Percentiles rank a stretch among this genome's conserved stretches.
phyloP scores from a whole-genome alignment of 305 asterid species.

The Striga hermonthica region DNA sequence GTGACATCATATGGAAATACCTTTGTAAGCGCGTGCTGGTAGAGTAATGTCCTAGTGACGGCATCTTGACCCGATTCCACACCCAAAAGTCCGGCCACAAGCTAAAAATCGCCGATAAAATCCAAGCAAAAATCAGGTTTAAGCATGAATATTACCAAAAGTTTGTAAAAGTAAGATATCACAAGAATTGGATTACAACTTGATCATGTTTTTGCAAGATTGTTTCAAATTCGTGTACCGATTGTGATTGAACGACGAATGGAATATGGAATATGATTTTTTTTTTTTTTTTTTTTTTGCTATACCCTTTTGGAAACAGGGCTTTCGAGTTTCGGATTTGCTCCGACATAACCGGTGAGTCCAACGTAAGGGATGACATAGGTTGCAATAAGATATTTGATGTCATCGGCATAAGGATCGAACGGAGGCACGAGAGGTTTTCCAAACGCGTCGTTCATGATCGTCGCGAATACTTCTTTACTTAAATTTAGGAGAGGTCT shows the following conservation, averaged over 20 bases:
- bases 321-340: constrained; percentile 57
- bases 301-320: constrained; percentile 51
- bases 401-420: constrained; percentile 67
- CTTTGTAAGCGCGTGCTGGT: constrained; percentile 35
- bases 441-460: constrained; percentile 47
- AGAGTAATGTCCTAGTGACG: constrained; percentile 45
- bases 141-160: neutral
- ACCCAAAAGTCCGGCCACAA: constrained; percentile 59
- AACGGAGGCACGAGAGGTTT: constrained; percentile 52
- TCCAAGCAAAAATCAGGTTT: neutral
- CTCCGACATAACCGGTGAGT: constrained; percentile 87
- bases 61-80: constrained; percentile 84
- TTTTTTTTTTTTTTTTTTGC: neutral
- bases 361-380: constrained; percentile 79
- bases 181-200: no score
- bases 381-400: constrained; percentile 74
- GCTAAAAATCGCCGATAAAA: constrained; percentile 38
- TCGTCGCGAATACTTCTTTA: constrained; percentile 41
- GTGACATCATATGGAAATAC: constrained; percentile 52
- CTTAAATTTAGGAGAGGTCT: constrained; percentile 63
- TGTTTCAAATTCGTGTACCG: neutral
- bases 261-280: neutral
- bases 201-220: no score
- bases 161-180: no score
- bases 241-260: neutral